Base-by-base conservation (phyloP, 2,329 filamentous ascomycete species). In the Penicillium frequentans region DNA sequence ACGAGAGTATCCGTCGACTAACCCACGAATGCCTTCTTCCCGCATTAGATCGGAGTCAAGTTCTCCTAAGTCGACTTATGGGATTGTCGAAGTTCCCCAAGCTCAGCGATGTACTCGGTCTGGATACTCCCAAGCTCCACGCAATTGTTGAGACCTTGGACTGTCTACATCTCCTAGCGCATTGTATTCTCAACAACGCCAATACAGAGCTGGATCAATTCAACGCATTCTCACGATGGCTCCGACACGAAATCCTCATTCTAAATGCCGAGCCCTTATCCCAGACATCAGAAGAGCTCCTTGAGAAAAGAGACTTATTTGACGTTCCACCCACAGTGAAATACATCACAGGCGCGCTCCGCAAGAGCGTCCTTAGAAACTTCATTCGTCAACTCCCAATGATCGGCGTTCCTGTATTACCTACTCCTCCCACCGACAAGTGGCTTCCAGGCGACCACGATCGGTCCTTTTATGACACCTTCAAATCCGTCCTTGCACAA, bases 11-110 rank as follows among this genome's bases (percentile, higher is more conserved):
- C 10, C 85, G 91, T 49, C 84, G 85, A 52, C 81, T 98, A 13
- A 81, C 92, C 0, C 93, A 96, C 68, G 89, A 96, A 69, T 93
- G 96, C 71, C 86, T 97, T 51, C 81, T 98, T 2, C 95, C 95
- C 0, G 91, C 91, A 0, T 80, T 98, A 2, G 92, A 98, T 65
- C 86, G 93, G 52, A 89, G 90, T 64, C 84, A 85, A 47, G 86
- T 97, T 24, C 87, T 96, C 31, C 83, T 96, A 27, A 91, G 89
- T 64, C 87, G 91, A 13, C 83, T 99, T 1, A 85, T 90, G 23
- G 93, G 95, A 1, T 84, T 98, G 13, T 91, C 93, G 3, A 86
- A 86, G 58, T 96, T 92, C 66, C 85, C 93, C 69, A 87, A 88
- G 57, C 79, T 83, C 31, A 82, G 84, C 49, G 82, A 85, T 55